Evolutionary conservation across 495 filamentous ascomycete species (phyloP).

Genomic region (Hypoxylon crocopeplum): DNA sequence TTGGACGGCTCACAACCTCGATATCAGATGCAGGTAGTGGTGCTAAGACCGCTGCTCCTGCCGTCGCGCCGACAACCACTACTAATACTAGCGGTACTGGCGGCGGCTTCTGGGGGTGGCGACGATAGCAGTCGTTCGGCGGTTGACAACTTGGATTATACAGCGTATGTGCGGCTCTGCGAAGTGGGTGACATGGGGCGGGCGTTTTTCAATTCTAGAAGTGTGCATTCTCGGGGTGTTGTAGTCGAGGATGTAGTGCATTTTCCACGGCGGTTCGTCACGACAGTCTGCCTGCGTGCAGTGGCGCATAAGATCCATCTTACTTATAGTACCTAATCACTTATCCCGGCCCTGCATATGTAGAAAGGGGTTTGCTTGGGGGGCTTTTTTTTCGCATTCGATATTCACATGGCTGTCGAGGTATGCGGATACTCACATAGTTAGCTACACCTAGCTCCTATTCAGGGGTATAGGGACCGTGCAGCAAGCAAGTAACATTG

Average conservation of each 20-base stretch:
- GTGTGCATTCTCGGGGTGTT: neutral
- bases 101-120: constrained; percentile 59
- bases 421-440: neutral
- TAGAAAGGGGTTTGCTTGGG: constrained; percentile 11
- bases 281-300: constrained; percentile 13
- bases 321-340: constrained; percentile 32
- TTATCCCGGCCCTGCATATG: constrained; percentile 23
- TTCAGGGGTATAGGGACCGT: neutral
- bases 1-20: constrained; percentile 49
- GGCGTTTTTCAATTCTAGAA: constrained; percentile 5
- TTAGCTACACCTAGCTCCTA: no score
- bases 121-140: constrained; percentile 35
- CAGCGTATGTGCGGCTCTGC: no score
- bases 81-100: constrained; percentile 35
- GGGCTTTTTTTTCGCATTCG: constrained; percentile 24
- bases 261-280: constrained; percentile 17
- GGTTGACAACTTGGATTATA: neutral
- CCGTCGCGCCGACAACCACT: constrained; percentile 23
- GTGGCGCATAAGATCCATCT: constrained; percentile 32
- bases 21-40: constrained; percentile 36
- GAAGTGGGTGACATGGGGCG: no score
- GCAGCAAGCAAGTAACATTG: neutral
- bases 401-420: constrained; percentile 13
- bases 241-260: neutral
- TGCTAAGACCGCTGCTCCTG: constrained; percentile 35